Evolutionary conservation across 2,329 filamentous ascomycete genomes (phyloP), one percentile per base, ranked within the genome.

Genomic region (Tolypocladium pustulatum): DNA sequence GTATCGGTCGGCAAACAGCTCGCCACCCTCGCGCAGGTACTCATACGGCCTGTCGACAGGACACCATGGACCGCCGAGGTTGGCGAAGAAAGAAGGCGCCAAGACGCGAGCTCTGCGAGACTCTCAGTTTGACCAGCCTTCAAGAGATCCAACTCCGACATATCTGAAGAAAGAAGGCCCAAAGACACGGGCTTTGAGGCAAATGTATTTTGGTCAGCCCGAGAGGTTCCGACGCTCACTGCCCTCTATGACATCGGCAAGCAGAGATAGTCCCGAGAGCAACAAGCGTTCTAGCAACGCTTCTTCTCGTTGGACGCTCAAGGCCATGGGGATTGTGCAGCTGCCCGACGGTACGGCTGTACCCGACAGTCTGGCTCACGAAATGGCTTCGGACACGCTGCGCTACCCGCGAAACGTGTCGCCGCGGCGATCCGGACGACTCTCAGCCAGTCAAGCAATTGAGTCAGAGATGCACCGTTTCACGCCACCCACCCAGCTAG

Each of bases 291-390:
- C 66, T 3, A 76, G 73, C 64, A 74, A 68, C 56, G 73, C 72
- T 8, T 78, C 76, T 8, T 74, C 76, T 57, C 70, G 74, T 43
- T 80, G 77, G 77, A 69, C 72, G 6, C 69, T 80, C 59, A 79
- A 78, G 56, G 76, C 76, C 49, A 78, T 79, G 76, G 77, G 76
- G 12, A 73, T 83, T 22, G 78, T 81, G 3, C 78, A 76, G 61
- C 76, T 81, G 74, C 74, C 78, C 5, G 76, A 83, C 61, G 76
- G 81, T n/a, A 75, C 78, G 54, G 80, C 78, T 61, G 64, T 82
- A 3, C 81, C 80, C 7, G 80, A 83, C 61, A 73, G 74, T 3
- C 71, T 84, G 46, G 78, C 78, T 15, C 64, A 74, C 40, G 75
- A 80, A 32, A 75, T 79, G 59, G 22, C 49, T 25, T 56, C 49